Base-by-base conservation (phyloP, 208 protist species). In the Perkinsela sp. region DNA sequence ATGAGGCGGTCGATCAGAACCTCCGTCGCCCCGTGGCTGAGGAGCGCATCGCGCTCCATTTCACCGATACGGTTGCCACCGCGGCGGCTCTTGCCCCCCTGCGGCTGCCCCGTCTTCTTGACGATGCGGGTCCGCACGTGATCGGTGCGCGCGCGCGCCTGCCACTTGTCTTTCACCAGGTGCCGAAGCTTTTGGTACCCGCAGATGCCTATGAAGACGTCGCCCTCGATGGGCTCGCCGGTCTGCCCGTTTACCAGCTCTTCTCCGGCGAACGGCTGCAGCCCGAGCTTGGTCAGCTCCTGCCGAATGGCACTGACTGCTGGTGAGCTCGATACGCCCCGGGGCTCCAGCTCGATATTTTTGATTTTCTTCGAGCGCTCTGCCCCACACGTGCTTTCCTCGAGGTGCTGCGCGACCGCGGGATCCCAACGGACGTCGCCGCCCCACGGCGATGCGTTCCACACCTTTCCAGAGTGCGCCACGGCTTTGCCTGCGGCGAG, bases 121-220 rank as follows among this genome's bases (percentile, higher is more conserved):
- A 97, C 96, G 0, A 88, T 93, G 31, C 89, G 79, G 68, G 92
- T 80, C 1, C 89, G 91, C 78, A 87, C 80, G 1, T 80, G 57
- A 72, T 92, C 87, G 0, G 82, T 88, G 48, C 84, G 78, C 31
- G 90, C 82, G 48, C 95, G 79, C 29, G 97, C 96, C 85, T 99
- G 98, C 80, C 87, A 97, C 81, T 99, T 99, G 85, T 99, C 98
- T 69, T 80, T 95, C 16, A 99, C 97, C 96, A 99, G 98, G 77
- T 99, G 98, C 68, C 94, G 84, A 68, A 99, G 85, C 32, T 97
- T 78, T 85, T 99, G 98, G 75, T 99, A 99, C 72, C 98, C 98
- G 29, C 94, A 95, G 66, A 98, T 78, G 70, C 95, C 95, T 69
- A 96, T 90, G 73, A 96, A 99, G 30, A 98, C 96, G 31, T 98